Base-by-base conservation (phyloP, 2,329 filamentous ascomycete genomes). In the Fusarium nematophilum region DNA sequence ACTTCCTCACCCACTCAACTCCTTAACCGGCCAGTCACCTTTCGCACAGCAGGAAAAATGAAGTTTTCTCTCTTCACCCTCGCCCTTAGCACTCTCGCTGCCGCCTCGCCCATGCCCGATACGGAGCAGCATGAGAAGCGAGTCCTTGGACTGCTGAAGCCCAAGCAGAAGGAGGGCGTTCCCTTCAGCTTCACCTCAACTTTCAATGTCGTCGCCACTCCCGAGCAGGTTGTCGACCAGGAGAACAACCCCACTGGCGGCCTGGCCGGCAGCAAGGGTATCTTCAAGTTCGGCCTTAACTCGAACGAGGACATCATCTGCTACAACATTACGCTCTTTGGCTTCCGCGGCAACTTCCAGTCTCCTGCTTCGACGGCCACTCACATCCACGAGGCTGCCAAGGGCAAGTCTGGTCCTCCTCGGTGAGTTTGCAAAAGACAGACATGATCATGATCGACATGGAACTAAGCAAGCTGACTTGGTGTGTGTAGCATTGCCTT, bases 201-300 rank as follows among this genome's bases (percentile, higher is more conserved):
- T 53, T 84, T 78, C 73, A 63, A 75, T 33, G 71, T 85, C 53
- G 68, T 76, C 36, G 82, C 83, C 13, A 79, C 73, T 4, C 81
- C 81, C 1, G 74, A 81, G 34, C 74, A 85, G 62, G 81, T 85
- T 53, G 78, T 83, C 60, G 75, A 80, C 58, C 70, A 69, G 39
- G 75, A 74, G 6, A 75, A 72, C 46, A 50, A 68, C 46, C 65
- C 60, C 21, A 77, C 73, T 1, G 77, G 76, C 21, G 80, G 81
- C 6, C 71, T 81, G 10, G 64, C 72, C 31, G 79, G 79, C 27
- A 76, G 79, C 31, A 70, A 72, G 29, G 83, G 82, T 15, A 71
- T 78, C 54, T 86, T 80, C 77, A 78, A 80, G 65, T 82, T 79
- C 64, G 82, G 81, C 58, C 78, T 86, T 72, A 84, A 85, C 74